phyloP scores from a whole-genome alignment of 140 eudicot species.

The Anethum foeniculum region DNA sequence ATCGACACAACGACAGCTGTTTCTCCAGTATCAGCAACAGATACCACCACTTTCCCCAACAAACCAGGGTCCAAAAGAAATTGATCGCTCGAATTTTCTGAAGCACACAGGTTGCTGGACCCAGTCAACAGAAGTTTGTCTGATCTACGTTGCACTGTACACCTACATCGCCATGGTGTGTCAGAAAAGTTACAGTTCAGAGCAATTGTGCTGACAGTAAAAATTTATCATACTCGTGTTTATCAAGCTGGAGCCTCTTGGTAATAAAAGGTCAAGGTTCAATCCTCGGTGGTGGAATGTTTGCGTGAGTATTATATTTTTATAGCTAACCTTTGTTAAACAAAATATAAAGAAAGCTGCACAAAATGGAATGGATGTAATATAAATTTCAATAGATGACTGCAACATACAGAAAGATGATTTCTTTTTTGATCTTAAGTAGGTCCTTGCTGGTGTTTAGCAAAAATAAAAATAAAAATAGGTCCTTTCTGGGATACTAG shows the following conservation, averaged over 20 bases:
- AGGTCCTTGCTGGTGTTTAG: neutral
- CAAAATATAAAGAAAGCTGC: neutral
- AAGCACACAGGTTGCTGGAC: constrained; percentile 25
- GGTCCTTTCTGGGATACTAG: neutral
- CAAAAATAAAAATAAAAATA: neutral
- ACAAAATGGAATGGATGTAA: neutral
- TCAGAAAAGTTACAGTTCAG: constrained; percentile 13
- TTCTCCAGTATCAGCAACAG: constrained; percentile 91
- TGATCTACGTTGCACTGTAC: constrained; percentile 34
- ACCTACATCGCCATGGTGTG: constrained; percentile 39
- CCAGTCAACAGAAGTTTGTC: constrained; percentile 19
- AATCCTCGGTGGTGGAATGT: neutral
- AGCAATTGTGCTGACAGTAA: neutral
- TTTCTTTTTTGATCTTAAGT: neutral
- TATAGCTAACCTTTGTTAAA: neutral
- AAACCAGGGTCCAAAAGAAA: constrained; percentile 33
- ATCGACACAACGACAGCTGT: constrained; percentile 84
- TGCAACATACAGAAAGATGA: neutral
- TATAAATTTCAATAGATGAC: neutral
- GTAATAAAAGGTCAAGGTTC: neutral
- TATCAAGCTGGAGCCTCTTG: neutral
- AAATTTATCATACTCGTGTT: neutral
- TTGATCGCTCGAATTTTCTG: constrained; percentile 23
- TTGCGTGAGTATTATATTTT: neutral
- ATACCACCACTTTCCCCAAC: constrained; percentile 55